These are phyloP conservation scores for Dictyostelium capitatum DNA, from an alignment of 78 protist genomes.

Conservation along the genomic window DNA sequence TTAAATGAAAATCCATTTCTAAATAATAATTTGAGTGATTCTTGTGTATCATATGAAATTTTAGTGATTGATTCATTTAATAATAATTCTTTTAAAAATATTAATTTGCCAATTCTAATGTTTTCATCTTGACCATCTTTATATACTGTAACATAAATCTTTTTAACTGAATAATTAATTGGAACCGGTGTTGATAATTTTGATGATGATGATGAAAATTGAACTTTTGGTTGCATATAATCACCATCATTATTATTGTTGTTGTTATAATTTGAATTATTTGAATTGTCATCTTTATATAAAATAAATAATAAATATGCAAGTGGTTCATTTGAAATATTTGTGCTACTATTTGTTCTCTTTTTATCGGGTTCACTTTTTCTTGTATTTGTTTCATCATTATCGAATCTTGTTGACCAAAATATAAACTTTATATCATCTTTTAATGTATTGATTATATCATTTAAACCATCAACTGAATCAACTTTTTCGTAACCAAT, in stretches of 20 bases:
- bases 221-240: not conserved
- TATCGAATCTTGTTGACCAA: constrained; percentile 31
- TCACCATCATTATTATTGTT: not conserved
- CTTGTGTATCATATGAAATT: constrained; percentile 8
- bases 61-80: constrained; percentile 22
- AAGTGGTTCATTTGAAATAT: constrained; percentile 23
- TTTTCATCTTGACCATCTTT: not conserved
- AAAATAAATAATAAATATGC: constrained; percentile 24
- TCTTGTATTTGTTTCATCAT: constrained; percentile 40
- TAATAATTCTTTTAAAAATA: not conserved
- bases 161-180: not conserved
- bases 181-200: not conserved
- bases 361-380: not conserved
- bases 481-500: not conserved
- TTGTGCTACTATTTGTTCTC: not conserved
- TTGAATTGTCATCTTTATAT: not conserved
- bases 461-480: not conserved
- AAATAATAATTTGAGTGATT: constrained; percentile 26
- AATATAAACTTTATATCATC: not conserved
- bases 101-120: not conserved
- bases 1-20: not conserved
- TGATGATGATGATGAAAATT: constrained; percentile 8
- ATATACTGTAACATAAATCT: constrained; percentile 5
- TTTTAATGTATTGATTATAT: not conserved
- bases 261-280: not conserved